Percentiles rank a stretch among this genome's conserved stretches.
Conservation (phyloP, 805 yeast genomes). For the Tetrapisispora phaffii region DNA sequence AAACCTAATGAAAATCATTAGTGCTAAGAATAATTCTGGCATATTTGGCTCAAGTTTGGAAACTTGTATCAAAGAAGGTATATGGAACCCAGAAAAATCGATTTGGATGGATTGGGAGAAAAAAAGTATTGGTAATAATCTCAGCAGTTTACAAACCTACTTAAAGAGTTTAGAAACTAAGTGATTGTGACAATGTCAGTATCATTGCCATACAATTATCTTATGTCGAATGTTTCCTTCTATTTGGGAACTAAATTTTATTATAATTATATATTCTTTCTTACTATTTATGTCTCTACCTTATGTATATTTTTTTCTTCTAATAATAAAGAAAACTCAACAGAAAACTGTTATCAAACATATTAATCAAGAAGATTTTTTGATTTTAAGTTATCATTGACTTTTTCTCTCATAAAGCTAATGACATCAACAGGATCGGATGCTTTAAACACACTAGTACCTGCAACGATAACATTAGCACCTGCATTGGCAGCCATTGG, state of each 20-base stretch:
- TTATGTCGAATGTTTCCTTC: too few relatives aligned
- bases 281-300: too few relatives aligned
- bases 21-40: constrained; percentile 8
- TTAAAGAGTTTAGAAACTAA: constrained; percentile 1
- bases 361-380: constrained; percentile 34
- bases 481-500: constrained; percentile 91
- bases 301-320: background rate
- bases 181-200: background rate
- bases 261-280: background rate
- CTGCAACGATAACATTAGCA: constrained; percentile 96
- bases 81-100: constrained; percentile 19
- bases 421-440: constrained; percentile 70
- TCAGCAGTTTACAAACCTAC: constrained; percentile 8
- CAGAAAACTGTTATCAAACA: too few relatives aligned
- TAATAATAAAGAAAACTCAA: background rate
- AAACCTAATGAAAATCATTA: constrained; percentile 9
- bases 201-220: background rate
- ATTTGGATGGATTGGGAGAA: constrained; percentile 32
- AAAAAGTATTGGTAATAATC: constrained; percentile 19
- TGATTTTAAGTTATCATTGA: constrained; percentile 38
- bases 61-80: constrained; percentile 12
- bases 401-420: constrained; percentile 52
- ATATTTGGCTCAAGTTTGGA: constrained; percentile 17
- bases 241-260: background rate
- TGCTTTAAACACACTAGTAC: constrained; percentile 87